Base-by-base conservation (phyloP, 441 rosid species). In the Gossypium trilobum region DNA sequence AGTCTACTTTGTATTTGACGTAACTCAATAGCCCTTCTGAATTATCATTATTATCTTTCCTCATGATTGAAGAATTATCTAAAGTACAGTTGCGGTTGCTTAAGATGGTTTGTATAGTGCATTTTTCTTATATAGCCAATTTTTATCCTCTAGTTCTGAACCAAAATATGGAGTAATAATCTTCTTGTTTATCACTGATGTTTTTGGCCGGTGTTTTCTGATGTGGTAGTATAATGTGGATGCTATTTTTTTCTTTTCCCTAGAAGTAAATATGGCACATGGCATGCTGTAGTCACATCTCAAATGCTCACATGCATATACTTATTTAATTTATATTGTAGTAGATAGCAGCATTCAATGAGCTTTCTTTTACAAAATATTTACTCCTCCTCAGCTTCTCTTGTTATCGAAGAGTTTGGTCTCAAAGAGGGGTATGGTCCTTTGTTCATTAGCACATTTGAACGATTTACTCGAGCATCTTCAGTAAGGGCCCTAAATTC, bases 341-440 rank as follows among this genome's bases (percentile, higher is more conserved):
- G 59, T 68, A 29, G 60, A 59, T 71, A 48, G 17, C 36, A 31
- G 4, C 22, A 54, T 60, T 70, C 36, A 63, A 23, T 46, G 8
- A 33, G 39, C 72, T 36, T 44, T 52, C 2, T 66, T 5, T 71
- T 64, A 8, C 29, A 66, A 46, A 19, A 66, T 23, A 66, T 72
- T 71, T 76, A 23, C 51, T 75, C 67, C 25, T 66, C 46, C 16
- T 57, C 95, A 94, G 99, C 96, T 65, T 86, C 97, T 78, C 82
- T 92, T 78, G 89, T 92, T 50, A 82, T 92, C 14, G 99, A 94
- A 83, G 99, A 94, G 83, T 94, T 92, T 81, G 92, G 97, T 73
- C 88, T 90, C 58, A 87, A 79, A 68, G 97, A 94, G 77, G 97
- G 89, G 75, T 90, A 89, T 19, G 91, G 94, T 66, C 84, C 88